phyloP scores from a whole-genome alignment of 768 basidiomycete genomes.

The Russula sp. region DNA sequence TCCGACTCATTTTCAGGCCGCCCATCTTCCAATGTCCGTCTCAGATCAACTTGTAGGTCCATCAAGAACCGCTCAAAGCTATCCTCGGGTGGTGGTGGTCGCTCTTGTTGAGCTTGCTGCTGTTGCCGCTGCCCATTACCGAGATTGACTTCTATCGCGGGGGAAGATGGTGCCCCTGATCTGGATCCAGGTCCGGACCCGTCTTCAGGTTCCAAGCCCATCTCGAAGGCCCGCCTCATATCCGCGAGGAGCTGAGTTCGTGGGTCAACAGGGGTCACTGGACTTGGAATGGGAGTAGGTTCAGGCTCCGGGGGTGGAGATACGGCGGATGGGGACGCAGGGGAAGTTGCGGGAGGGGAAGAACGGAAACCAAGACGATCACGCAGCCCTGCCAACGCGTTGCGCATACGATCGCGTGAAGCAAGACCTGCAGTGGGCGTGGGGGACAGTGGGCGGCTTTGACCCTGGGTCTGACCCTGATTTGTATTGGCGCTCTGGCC shows the following conservation, averaged over 20 bases:
- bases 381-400: conserved; percentile 65
- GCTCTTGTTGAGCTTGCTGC: conserved; percentile 6
- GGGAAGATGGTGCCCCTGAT: not conserved
- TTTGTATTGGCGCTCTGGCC: not conserved
- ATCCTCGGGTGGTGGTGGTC: conserved; percentile 50
- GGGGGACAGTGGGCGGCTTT: conserved; percentile 41
- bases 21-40: conserved; percentile 50
- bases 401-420: conserved; percentile 48
- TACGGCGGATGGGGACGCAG: not conserved
- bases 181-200: conserved; percentile 11
- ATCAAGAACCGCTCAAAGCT: conserved; percentile 80
- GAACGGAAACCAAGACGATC: conserved; percentile 56
- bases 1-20: conserved; percentile 10
- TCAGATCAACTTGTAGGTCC: conserved; percentile 71
- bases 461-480: conserved; percentile 2
- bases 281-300: conserved; percentile 2
- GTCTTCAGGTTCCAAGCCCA: conserved; percentile 47
- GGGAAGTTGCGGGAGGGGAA: conserved; percentile 6
- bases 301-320: conserved; percentile 17
- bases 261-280: conserved; percentile 39
- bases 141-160: conserved; percentile 7
- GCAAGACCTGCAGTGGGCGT: conserved; percentile 42
- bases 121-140: conserved; percentile 16
- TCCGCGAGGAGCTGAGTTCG: conserved; percentile 72
- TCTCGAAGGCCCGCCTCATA: conserved; percentile 77